Conservation (phyloP, 257 asterid species). For the Galeopsis tetrahit region DNA sequence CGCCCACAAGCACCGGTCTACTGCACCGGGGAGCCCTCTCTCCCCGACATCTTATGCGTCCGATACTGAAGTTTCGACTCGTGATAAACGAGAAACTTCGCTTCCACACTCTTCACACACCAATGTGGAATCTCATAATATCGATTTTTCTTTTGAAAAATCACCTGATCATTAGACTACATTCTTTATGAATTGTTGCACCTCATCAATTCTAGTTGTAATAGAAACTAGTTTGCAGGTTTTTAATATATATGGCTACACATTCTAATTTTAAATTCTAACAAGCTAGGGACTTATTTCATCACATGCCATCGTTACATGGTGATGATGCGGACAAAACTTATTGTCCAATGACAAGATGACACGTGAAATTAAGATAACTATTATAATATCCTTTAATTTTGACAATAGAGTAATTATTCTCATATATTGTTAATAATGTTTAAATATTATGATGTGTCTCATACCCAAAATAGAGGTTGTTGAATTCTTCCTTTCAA, state of each 20-base stretch:
- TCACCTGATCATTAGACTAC: conserved; percentile 15
- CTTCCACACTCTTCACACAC: background rate
- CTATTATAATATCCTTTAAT: no score
- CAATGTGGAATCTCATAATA: conserved; percentile 29
- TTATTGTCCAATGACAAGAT: no score
- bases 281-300: background rate
- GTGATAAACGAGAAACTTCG: background rate
- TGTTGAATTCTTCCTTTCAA: no score
- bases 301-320: background rate
- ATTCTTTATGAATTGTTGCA: background rate
- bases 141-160: conserved; percentile 43
- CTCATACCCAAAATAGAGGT: no score
- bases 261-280: background rate
- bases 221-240: background rate
- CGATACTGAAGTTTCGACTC: conserved; percentile 42
- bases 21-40: conserved; percentile 30
- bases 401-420: no score
- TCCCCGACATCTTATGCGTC: conserved; percentile 47
- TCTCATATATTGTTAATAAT: no score
- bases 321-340: no score
- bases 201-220: background rate
- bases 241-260: background rate
- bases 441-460: no score
- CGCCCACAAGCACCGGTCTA: conserved; percentile 41
- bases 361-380: no score